Conservation (phyloP, 768 basidiomycete species). For the Boletus rufocinnamomeus region DNA sequence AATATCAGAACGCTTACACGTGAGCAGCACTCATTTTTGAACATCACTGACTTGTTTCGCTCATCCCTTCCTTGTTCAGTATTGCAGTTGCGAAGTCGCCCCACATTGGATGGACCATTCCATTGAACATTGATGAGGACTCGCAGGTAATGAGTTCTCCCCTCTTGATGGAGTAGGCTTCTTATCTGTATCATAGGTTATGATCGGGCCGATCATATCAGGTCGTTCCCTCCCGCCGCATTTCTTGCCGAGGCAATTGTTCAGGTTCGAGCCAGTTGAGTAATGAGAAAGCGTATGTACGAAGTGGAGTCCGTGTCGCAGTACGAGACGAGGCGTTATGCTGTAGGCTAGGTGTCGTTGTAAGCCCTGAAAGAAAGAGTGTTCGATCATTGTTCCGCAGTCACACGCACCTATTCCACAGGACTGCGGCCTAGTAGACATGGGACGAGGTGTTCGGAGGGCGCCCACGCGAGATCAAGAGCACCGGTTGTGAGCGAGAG, state of each 20-base stretch:
- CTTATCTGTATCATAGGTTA: not conserved
- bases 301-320: not conserved
- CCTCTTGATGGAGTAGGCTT: not conserved
- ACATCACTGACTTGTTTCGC: not conserved
- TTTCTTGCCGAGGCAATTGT: too few species aligned
- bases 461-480: not conserved
- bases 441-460: not conserved
- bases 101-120: not conserved
- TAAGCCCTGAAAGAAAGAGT: not conserved
- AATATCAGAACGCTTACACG: not conserved
- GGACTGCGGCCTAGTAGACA: not conserved
- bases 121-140: accelerated
- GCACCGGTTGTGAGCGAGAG: not conserved
- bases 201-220: accelerated
- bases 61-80: not conserved
- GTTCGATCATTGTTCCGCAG: not conserved
- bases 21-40: not conserved
- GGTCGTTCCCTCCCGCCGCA: not conserved
- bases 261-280: too few species aligned
- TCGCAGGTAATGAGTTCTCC: not conserved
- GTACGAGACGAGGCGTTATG: not conserved
- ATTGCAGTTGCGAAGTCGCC: not conserved
- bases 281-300: not conserved
- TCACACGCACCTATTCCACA: not conserved
- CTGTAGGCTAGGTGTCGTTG: not conserved